Conservation (phyloP, 2,329 filamentous ascomycete genomes). For the Bipolaris victoriae region DNA sequence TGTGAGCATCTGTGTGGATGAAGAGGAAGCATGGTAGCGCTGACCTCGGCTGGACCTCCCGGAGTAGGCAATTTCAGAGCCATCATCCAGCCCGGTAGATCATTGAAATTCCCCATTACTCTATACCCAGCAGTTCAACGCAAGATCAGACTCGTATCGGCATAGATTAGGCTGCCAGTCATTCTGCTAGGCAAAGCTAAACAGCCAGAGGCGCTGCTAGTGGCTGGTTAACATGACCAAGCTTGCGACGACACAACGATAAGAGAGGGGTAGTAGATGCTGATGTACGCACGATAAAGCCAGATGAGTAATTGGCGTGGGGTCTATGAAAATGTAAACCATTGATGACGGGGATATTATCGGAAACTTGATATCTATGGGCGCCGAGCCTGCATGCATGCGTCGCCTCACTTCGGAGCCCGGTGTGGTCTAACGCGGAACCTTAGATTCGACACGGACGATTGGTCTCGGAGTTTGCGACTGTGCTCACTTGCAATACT, state of each 20-base stretch:
- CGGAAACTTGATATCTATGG: conserved; percentile 37
- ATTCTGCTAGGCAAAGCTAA: conserved; percentile 15
- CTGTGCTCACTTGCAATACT: neutral
- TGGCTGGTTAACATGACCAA: conserved; percentile 19
- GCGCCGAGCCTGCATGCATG: conserved; percentile 28
- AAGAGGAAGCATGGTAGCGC: conserved; percentile 23
- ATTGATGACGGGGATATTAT: conserved; percentile 28
- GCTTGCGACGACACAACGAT: conserved; percentile 28
- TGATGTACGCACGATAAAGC: conserved; percentile 28
- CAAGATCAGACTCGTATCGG: conserved; percentile 3
- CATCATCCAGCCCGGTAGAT: conserved; percentile 5
- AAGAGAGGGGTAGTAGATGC: conserved; percentile 22
- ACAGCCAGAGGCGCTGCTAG: conserved; percentile 8
- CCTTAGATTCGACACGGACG: neutral
- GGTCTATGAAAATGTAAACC: conserved; percentile 32
- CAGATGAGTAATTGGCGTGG: conserved; percentile 35
- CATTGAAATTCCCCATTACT: neutral
- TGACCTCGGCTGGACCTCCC: conserved; percentile 42
- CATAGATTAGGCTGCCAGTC: conserved; percentile 6
- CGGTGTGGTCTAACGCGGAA: conserved; percentile 22
- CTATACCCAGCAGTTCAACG: neutral
- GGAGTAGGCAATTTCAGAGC: conserved; percentile 16
- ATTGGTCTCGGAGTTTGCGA: conserved; percentile 1
- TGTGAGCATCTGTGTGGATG: conserved; percentile 38
- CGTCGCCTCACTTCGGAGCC: conserved; percentile 30